Conservation (phyloP, 768 basidiomycete species). For the Mrakia frigida region DNA sequence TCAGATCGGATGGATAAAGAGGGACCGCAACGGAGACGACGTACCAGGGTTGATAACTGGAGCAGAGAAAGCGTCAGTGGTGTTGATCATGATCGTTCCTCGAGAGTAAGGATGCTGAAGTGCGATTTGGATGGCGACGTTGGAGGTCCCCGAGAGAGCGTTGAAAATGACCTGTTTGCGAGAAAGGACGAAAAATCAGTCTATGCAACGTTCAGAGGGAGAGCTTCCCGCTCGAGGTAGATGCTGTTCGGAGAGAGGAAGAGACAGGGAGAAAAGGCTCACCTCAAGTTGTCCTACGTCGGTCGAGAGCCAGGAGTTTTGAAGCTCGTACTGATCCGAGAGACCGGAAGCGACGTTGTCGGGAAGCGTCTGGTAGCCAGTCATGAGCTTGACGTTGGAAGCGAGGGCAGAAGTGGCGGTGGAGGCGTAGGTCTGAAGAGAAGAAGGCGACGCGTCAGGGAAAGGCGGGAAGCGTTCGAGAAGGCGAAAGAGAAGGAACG, state of each 20-base stretch:
- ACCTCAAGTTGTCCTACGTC: slow-evolving; percentile 32
- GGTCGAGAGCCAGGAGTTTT: slow-evolving; percentile 37
- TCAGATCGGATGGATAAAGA: no score
- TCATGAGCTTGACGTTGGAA: slow-evolving; percentile 35
- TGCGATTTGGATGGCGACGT: slow-evolving; percentile 59
- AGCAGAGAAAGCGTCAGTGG: slow-evolving; percentile 55
- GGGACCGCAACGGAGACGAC: no score
- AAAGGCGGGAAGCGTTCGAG: background rate
- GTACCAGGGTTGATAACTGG: slow-evolving; percentile 58
- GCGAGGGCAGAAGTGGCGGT: slow-evolving; percentile 16
- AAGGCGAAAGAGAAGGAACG: background rate
- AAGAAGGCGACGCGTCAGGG: background rate
- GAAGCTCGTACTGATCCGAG: slow-evolving; percentile 40
- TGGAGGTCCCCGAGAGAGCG: slow-evolving; percentile 40
- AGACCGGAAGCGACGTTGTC: slow-evolving; percentile 38
- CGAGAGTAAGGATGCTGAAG: slow-evolving; percentile 60
- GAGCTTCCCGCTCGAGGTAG: no score
- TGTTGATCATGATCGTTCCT: slow-evolving; percentile 44
- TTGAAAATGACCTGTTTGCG: slow-evolving; percentile 36
- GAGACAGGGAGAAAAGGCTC: no score
- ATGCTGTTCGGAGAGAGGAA: no score
- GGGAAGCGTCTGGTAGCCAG: slow-evolving; percentile 37
- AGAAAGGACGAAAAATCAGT: no score
- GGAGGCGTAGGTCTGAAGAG: slow-evolving; percentile 10
- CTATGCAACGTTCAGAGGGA: no score